phyloP scores from a whole-genome alignment of 192 early-diverging fungal species.

The Podila epigama region DNA sequence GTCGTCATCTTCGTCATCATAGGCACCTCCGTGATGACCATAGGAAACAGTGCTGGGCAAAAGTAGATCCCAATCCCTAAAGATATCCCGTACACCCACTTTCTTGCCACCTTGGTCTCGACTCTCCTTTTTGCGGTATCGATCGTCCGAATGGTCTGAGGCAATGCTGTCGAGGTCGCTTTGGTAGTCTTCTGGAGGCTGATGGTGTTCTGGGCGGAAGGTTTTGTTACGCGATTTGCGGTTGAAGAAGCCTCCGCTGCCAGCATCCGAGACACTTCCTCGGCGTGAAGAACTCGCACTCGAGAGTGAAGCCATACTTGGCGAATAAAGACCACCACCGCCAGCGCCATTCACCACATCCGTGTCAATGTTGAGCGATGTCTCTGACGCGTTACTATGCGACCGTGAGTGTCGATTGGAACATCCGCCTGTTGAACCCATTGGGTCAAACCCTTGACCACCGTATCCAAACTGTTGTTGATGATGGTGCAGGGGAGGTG shows the following conservation, averaged over 20 bases:
- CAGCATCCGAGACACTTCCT: slow-evolving; percentile 29
- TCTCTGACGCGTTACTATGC: slow-evolving; percentile 42
- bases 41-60: slow-evolving; percentile 25
- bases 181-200: slow-evolving; percentile 21
- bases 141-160: slow-evolving; percentile 7
- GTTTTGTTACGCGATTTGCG: slow-evolving; percentile 21
- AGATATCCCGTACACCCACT: slow-evolving; percentile 15
- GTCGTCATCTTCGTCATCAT: slow-evolving; percentile 37
- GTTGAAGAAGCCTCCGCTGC: slow-evolving; percentile 26
- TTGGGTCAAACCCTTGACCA: not conserved
- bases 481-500: slow-evolving; percentile 23
- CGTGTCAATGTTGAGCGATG: slow-evolving; percentile 35
- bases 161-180: not conserved
- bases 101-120: not conserved
- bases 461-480: slow-evolving; percentile 5
- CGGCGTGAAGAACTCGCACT: slow-evolving; percentile 26
- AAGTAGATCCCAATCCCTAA: slow-evolving; percentile 42
- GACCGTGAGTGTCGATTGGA: slow-evolving; percentile 20
- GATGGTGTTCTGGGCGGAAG: slow-evolving; percentile 36
- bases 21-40: slow-evolving; percentile 1
- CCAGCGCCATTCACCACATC: not conserved
- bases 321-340: slow-evolving; percentile 15
- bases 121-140: not conserved
- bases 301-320: slow-evolving; percentile 10
- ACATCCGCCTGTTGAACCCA: not conserved